Evolutionary conservation across 2,329 filamentous ascomycete species (phyloP), one percentile per base, ranked within the genome.

Genomic region (Exserohilum turcica): DNA sequence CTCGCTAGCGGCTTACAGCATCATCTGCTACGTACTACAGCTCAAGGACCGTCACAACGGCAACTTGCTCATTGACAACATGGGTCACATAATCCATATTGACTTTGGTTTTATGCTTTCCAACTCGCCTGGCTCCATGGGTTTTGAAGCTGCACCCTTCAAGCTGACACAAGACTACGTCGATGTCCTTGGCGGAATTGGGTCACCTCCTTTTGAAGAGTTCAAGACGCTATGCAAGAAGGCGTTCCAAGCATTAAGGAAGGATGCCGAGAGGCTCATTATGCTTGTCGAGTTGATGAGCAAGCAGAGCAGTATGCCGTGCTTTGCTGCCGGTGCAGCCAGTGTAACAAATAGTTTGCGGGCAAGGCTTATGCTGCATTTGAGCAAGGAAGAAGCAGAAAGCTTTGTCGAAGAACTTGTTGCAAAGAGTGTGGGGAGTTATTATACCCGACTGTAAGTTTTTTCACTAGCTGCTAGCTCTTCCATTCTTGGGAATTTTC

Each of bases 41-140:
- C 84, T 94, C 54, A 94, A 94, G 72, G 90, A 94, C 94, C 44
- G 44, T 10, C 90, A 94, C 72, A 94, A 94, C 68, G 90, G 90
- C 49, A 94, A 94, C 68, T 88, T 94, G 10, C 82, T 94, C 53
- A 88, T 94, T 64, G 90, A 93, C 74, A 91, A 89, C 66, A 87
- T 91, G 72, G 90, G 90, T 8, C 90, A 94, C 69, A 92, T 93
- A 50, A 86, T 94, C 55, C 90, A 94, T 71, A 94, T 94, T 56
- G 90, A 94, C 74, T 94, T 94, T 73, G 90, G 90, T 49, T 94
- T 94, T 72, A 93, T 94, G 89, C 80, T 94, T 29, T 92, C 89
- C 40, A 94, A 94, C 73, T 92, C 89, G 1, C 90, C 90, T 0
- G 90, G 90, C 0, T 89, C 86, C 7, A 90, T 94, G 69, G 90